Evolutionary conservation across 768 basidiomycete species (phyloP), one percentile per base, ranked within the genome.

Genomic region (Auricularia sp.): DNA sequence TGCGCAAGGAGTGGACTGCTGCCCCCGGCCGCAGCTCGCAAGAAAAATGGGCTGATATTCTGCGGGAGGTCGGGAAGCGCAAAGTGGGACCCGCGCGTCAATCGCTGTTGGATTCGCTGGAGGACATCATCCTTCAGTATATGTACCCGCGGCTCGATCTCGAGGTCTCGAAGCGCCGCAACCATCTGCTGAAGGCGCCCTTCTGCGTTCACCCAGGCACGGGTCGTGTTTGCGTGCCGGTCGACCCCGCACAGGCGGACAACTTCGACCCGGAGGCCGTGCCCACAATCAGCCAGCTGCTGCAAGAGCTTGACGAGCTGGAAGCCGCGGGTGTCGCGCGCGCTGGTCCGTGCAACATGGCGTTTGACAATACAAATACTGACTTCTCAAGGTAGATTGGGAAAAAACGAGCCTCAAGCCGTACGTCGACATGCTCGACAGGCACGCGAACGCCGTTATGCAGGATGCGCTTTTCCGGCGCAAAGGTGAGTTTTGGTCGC

Each of bases 151-250:
- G 97, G 13, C 83, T 99, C 63, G 97, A 99, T 74, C 90, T 91
- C 14, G 97, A 99, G 75, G 97, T 99, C 35, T 95, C 94, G 2
- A 96, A 98, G 72, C 92, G 95, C 72, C 84, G 94, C 62, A 98
- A 99, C 77, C 97, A 99, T 79, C 82, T 99, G 78, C 83, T 99
- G 63, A 99, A 99, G 76, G 89, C 93, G 24, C 97, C 97, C 0
- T 99, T 99, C 76, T 97, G 95, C 73, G 80, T 98, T 0, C 97
- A 99, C 75, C 97, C 97, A 0, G 92, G 92, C 68, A 99, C 97
- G 2, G 97, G 96, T 1, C 85, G 94, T 36, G 85, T 99, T 8
- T 99, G 96, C 73, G 92, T 99, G 2, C 97, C 96, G 1, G 80
- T 98, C 18, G 89, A 96, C 71, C 89, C 94, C 3, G 76, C 76